A percentile compares a stretch with the other conserved stretches of the same genome.
Evolutionary conservation across 306 rosid genomes (phyloP).

Genomic region (Dryas alaskensis): DNA sequence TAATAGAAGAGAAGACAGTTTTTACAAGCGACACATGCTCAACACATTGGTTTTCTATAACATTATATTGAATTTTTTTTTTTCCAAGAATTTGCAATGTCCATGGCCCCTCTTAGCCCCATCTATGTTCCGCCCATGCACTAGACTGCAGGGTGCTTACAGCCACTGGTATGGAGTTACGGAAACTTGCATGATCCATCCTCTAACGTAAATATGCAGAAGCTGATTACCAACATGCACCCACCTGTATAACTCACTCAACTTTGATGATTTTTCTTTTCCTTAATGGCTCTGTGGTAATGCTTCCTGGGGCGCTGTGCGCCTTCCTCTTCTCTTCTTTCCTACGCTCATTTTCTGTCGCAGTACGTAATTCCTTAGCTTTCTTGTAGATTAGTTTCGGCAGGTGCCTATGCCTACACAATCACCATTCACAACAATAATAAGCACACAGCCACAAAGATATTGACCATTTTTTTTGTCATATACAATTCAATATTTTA

Average conservation of each 20-base stretch:
- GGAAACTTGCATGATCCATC: background rate
- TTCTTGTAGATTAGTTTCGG: conserved; percentile 82
- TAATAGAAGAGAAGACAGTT: no score
- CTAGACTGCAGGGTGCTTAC: no score
- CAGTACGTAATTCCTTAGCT: conserved; percentile 42
- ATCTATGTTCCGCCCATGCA: no score
- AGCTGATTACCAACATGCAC: background rate
- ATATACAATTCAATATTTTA: background rate
- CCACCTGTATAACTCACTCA: conserved; percentile 24
- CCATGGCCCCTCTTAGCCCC: no score
- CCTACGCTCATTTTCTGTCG: conserved; percentile 54
- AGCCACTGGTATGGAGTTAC: no score
- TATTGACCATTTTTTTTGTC: background rate
- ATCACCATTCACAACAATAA: conserved; percentile 11
- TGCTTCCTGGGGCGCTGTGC: conserved; percentile 83
- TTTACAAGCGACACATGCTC: no score
- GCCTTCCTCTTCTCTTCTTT: conserved; percentile 75
- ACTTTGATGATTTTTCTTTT: conserved; percentile 60
- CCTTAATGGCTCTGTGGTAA: conserved; percentile 52
- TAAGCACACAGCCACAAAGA: background rate
- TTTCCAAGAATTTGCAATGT: no score
- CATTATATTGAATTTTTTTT: no score
- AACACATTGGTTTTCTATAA: no score
- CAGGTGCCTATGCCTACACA: conserved; percentile 68
- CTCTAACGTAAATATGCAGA: background rate